Percentiles rank a stretch among this genome's conserved stretches.
Conservation (phyloP, 805 yeast species). For the Cyberlindnera samutprakarnensis region DNA sequence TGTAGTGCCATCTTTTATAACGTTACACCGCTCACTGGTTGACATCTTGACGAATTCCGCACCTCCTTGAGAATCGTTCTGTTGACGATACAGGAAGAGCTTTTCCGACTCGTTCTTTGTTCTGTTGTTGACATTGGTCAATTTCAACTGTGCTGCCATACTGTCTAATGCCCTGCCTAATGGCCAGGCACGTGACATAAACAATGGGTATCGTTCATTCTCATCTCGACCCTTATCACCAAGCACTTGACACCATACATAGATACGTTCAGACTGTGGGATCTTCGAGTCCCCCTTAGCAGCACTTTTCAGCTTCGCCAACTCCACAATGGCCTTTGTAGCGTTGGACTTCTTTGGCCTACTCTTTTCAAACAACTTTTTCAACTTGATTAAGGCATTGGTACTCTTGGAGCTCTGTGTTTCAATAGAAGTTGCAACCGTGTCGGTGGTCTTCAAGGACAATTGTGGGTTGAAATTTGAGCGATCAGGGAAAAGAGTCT, state of each 20-base stretch:
- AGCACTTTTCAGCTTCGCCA: conserved; percentile 11
- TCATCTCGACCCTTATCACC: conserved; percentile 15
- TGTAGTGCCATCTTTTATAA: conserved; percentile 12
- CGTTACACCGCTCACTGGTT: conserved; percentile 15
- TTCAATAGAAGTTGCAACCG: background rate
- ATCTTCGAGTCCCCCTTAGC: conserved; percentile 20
- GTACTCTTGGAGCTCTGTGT: background rate
- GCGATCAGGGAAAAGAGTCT: conserved; percentile 20
- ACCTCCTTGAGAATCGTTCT: conserved; percentile 3
- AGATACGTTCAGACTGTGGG: conserved; percentile 13
- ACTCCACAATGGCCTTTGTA: conserved; percentile 17
- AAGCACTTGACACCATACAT: conserved; percentile 19
- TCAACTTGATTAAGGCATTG: conserved; percentile 16
- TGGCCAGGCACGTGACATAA: conserved; percentile 20
- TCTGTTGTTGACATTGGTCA: conserved; percentile 20
- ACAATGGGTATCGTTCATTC: conserved; percentile 15
- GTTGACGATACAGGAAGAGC: conserved; percentile 15
- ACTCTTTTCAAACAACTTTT: conserved; percentile 11
- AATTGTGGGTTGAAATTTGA: no score
- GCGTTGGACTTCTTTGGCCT: conserved; percentile 8
- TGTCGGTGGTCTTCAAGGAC: conserved; percentile 3
- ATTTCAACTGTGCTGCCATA: conserved; percentile 11
- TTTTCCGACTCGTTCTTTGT: conserved; percentile 15
- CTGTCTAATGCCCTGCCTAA: conserved; percentile 21
- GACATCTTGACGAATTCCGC: conserved; percentile 11